Conservation (phyloP, 257 asterid genomes). For the Paraleonurus japonicus region DNA sequence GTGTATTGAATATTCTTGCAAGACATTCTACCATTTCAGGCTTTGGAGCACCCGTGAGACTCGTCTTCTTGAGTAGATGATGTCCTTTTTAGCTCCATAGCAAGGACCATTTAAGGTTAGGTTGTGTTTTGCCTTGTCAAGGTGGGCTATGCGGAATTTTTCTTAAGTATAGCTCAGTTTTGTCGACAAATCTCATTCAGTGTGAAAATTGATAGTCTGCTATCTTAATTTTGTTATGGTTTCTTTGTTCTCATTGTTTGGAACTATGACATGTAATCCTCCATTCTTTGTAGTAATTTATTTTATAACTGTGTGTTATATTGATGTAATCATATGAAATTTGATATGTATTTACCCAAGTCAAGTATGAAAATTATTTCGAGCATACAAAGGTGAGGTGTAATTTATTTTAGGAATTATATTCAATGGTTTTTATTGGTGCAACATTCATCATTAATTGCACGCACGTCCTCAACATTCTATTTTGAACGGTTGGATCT, state of each 20-base stretch:
- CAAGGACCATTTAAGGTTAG: neutral
- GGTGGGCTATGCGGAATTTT: neutral
- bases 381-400: neutral
- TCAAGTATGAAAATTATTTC: neutral
- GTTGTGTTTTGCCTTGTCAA: neutral
- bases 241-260: neutral
- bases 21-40: neutral
- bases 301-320: neutral
- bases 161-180: neutral
- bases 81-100: neutral
- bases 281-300: neutral
- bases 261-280: neutral
- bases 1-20: neutral
- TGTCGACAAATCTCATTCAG: conserved; percentile 2
- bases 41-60: neutral
- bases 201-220: conserved; percentile 10
- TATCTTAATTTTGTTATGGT: neutral
- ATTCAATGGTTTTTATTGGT: neutral
- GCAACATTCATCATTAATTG: neutral
- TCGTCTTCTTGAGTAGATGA: neutral
- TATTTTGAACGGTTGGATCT: neutral
- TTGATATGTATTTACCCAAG: neutral
- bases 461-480: neutral
- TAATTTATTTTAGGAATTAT: neutral
- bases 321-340: neutral